phyloP scores from a whole-genome alignment of 257 asterid species.

The Lavandula angustifolia region DNA sequence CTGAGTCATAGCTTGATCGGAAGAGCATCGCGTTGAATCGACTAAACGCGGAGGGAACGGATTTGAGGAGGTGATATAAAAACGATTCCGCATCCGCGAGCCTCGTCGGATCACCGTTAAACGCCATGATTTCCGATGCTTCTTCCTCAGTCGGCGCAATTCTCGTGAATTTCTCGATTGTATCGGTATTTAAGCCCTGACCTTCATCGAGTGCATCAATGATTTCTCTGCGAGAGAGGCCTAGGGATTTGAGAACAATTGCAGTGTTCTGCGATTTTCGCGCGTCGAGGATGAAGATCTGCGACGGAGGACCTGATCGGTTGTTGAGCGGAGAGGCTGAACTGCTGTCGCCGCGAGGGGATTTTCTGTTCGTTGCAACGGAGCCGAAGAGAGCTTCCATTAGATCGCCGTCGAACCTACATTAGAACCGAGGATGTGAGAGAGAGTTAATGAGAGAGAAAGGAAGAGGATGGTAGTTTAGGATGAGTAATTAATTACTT shows the following conservation, averaged over 20 bases:
- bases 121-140: conserved; percentile 54
- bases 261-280: conserved; percentile 82
- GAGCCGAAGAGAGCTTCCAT: conserved; percentile 97
- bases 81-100: conserved; percentile 91
- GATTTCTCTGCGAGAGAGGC: conserved; percentile 57
- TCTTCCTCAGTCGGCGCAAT: conserved; percentile 77
- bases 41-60: conserved; percentile 75
- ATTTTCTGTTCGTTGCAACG: conserved; percentile 76
- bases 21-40: conserved; percentile 80
- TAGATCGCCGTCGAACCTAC: conserved; percentile 87
- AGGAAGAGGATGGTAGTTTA: not conserved
- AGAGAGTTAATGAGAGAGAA: conserved; percentile 1
- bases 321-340: conserved; percentile 37
- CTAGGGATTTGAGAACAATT: conserved; percentile 72
- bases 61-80: conserved; percentile 77
- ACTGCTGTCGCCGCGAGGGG: conserved; percentile 49
- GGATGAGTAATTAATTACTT: conserved; percentile 50
- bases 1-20: conserved; percentile 52
- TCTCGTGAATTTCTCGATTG: conserved; percentile 65
- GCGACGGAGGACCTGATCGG: conserved; percentile 58
- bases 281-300: conserved; percentile 78
- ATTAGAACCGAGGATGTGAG: not conserved
- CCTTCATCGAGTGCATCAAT: conserved; percentile 66
- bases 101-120: conserved; percentile 68
- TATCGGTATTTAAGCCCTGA: conserved; percentile 57